phyloP scores from a whole-genome alignment of 768 basidiomycete genomes.

The Imleria badia region DNA sequence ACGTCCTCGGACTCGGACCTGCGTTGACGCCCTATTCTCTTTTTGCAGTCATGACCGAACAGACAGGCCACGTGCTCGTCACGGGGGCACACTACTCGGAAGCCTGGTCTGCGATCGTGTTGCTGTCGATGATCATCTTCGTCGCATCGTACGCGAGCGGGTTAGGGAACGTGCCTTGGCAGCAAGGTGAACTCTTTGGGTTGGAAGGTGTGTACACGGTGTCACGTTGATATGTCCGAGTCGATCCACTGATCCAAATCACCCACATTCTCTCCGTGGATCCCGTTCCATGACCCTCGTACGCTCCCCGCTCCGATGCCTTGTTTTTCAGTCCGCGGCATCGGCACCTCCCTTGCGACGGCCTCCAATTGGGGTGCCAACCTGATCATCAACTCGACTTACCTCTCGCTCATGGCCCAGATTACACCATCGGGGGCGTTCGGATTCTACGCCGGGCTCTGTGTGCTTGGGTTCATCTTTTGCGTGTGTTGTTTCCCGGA shows the following conservation, averaged over 20 bases:
- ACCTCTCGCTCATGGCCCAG: conserved; percentile 71
- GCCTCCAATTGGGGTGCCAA: conserved; percentile 80
- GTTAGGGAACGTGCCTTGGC: conserved; percentile 82
- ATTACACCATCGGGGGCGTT: conserved; percentile 78
- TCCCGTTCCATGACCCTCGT: background rate
- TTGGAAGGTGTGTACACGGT: conserved; percentile 54
- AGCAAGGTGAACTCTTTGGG: conserved; percentile 81
- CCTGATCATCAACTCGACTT: conserved; percentile 75
- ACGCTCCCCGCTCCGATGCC: too few species aligned
- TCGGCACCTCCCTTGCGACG: conserved; percentile 73
- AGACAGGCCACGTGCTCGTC: conserved; percentile 60
- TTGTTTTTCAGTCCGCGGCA: conserved; percentile 56
- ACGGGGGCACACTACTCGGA: conserved; percentile 57
- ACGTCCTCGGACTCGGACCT: background rate
- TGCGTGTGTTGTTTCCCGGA: conserved; percentile 74
- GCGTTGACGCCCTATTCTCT: background rate
- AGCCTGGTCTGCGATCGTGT: conserved; percentile 64
- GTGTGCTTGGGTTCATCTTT: conserved; percentile 68
- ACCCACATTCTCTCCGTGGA: background rate
- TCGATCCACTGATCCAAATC: background rate
- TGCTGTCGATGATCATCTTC: conserved; percentile 82
- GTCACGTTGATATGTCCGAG: background rate
- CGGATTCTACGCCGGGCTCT: conserved; percentile 74
- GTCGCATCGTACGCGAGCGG: conserved; percentile 82
- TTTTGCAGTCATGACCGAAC: conserved; percentile 52